These are phyloP conservation scores for Wallemia mellicola DNA, from an alignment of 1,284 basidiomycete genomes.

Conservation along the genomic window DNA sequence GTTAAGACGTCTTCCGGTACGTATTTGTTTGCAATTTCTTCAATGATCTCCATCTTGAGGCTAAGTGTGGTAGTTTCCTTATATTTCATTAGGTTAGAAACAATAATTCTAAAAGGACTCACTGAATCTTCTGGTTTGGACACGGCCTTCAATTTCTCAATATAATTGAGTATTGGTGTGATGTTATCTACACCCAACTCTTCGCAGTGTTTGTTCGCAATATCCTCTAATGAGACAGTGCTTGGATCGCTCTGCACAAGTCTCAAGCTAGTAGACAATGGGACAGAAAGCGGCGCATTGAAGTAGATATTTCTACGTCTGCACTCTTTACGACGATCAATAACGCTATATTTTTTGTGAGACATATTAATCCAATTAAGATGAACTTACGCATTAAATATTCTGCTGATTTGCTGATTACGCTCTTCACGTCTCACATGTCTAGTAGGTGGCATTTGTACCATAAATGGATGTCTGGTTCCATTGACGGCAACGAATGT, in stretches of 20 bases:
- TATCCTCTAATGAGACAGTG: slow-evolving; percentile 69
- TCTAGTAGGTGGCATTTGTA: slow-evolving; percentile 63
- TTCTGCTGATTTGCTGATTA: slow-evolving; percentile 67
- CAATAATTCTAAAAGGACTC: slow-evolving; percentile 2
- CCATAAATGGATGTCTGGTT: slow-evolving; percentile 57
- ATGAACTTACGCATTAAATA: slow-evolving; percentile 50
- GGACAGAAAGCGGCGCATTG: slow-evolving; percentile 63
- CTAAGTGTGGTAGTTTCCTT: slow-evolving; percentile 18
- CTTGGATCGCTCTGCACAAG: slow-evolving; percentile 74
- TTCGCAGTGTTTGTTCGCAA: slow-evolving; percentile 71
- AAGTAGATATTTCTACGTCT: slow-evolving; percentile 74
- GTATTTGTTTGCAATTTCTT: slow-evolving; percentile 68
- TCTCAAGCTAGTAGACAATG: slow-evolving; percentile 55
- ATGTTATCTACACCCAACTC: slow-evolving; percentile 49
- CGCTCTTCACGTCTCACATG: slow-evolving; percentile 79
- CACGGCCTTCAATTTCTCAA: slow-evolving; percentile 48
- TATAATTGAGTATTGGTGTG: slow-evolving; percentile 55
- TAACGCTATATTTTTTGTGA: slow-evolving; percentile 24
- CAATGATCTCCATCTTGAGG: slow-evolving; percentile 60
- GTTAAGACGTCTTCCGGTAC: slow-evolving; percentile 66
- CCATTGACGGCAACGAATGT: slow-evolving; percentile 81
- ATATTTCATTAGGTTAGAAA: slow-evolving; percentile 3
- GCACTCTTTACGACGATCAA: slow-evolving; percentile 67
- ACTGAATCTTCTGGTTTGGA: slow-evolving; percentile 14
- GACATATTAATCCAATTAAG: background rate